A percentile compares a stretch with the other conserved stretches of the same genome.
Evolutionary conservation across 2,329 filamentous ascomycete genomes (phyloP).

Genomic region (Fusarium haematococcum): DNA sequence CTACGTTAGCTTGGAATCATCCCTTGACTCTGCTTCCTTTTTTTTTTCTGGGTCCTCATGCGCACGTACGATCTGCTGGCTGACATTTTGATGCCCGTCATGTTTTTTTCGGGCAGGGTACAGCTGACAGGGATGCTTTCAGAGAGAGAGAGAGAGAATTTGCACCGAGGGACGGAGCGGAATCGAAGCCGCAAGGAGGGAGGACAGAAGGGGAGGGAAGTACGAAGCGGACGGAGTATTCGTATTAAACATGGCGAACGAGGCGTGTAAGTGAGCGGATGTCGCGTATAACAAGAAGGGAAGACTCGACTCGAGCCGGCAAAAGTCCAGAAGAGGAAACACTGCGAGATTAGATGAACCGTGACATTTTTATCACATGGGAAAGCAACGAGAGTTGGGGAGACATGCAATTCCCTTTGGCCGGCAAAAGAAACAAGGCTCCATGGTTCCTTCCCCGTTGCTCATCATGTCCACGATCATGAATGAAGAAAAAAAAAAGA

Average conservation of each 20-base stretch:
- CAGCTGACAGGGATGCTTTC: neutral
- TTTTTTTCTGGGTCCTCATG: constrained; percentile 1
- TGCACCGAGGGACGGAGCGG: neutral
- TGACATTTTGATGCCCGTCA: constrained; percentile 24
- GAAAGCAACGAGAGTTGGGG: neutral
- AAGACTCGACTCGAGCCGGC: constrained; percentile 18
- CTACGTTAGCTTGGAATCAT: constrained; percentile 16
- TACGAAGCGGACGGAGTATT: neutral
- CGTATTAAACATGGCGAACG: neutral
- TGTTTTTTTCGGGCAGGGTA: neutral
- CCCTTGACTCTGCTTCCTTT: neutral
- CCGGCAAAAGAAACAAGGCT: neutral
- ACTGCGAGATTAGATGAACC: neutral
- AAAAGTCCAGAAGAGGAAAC: constrained; percentile 21
- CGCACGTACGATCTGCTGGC: constrained; percentile 3
- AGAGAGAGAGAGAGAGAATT: neutral
- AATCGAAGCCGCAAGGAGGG: neutral
- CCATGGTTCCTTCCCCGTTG: constrained; percentile 1
- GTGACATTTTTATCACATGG: neutral
- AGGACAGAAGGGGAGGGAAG: neutral
- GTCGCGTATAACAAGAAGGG: constrained; percentile 13
- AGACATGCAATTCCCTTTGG: neutral
- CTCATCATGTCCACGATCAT: constrained; percentile 3
- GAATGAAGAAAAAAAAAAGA: neutral
- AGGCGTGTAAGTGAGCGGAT: constrained; percentile 9